These are phyloP conservation scores for Quercus alba DNA, from an alignment of 306 rosid genomes.

Conservation along the genomic window DNA sequence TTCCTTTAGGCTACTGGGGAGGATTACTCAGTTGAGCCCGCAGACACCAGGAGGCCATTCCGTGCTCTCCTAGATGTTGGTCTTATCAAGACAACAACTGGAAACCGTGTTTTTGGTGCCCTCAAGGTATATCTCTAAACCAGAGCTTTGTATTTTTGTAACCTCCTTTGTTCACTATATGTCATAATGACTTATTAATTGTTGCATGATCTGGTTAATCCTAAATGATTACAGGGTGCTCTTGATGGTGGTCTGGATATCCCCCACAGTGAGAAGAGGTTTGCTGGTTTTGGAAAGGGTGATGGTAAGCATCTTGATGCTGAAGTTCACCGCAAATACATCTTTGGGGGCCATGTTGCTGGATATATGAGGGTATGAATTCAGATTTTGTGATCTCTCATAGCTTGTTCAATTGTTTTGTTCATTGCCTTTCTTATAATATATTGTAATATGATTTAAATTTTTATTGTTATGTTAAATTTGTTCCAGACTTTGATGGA, in stretches of 20 bases:
- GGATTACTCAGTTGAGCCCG: slow-evolving; percentile 88
- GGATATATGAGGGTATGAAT: slow-evolving; percentile 59
- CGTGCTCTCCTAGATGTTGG: slow-evolving; percentile 98
- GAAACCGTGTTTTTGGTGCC: slow-evolving; percentile 89
- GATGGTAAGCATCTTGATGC: slow-evolving; percentile 60
- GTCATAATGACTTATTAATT: not conserved
- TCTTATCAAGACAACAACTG: slow-evolving; percentile 76
- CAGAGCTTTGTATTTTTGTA: not conserved
- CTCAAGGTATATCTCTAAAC: slow-evolving; percentile 37
- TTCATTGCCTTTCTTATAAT: not conserved
- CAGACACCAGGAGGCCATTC: slow-evolving; percentile 89
- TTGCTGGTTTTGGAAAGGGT: slow-evolving; percentile 76
- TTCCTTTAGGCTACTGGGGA: slow-evolving; percentile 69
- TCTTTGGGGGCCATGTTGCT: slow-evolving; percentile 74
- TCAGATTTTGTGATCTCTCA: not conserved
- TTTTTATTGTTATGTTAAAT: not conserved
- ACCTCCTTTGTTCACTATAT: not conserved
- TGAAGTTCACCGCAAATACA: slow-evolving; percentile 79
- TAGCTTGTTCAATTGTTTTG: too few species aligned
- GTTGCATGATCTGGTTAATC: not conserved
- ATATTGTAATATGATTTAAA: not conserved
- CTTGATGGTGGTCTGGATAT: slow-evolving; percentile 91
- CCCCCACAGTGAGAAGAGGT: slow-evolving; percentile 88
- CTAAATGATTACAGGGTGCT: slow-evolving; percentile 53
- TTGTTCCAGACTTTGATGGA: slow-evolving; percentile 50